A percentile compares a stretch with the other conserved stretches of the same genome.
Conservation (phyloP, 2,329 filamentous ascomycete species). For the Nothopassalora personata region DNA sequence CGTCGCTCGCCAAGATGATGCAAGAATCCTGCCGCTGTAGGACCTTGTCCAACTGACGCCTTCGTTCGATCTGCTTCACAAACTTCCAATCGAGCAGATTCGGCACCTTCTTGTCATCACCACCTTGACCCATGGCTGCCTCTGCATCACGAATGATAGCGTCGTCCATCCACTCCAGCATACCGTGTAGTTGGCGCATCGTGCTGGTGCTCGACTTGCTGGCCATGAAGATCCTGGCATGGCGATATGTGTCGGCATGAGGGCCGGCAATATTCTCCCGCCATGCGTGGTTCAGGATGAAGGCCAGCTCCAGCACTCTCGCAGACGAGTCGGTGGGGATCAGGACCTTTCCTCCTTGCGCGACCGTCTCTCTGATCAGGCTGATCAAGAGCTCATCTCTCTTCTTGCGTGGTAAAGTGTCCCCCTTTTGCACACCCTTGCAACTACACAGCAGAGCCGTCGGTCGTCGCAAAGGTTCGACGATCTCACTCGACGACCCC, state of each 20-base stretch:
- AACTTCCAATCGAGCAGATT: conserved; percentile 89
- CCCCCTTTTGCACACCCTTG: conserved; percentile 66
- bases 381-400: conserved; percentile 80
- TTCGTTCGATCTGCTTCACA: conserved; percentile 75
- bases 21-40: conserved; percentile 50
- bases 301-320: conserved; percentile 85
- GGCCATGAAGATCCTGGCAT: conserved; percentile 67
- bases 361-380: conserved; percentile 72
- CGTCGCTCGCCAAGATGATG: conserved; percentile 87
- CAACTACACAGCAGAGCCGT: conserved; percentile 92
- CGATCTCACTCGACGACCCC: conserved; percentile 84
- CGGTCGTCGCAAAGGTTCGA: conserved; percentile 87
- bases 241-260: conserved; percentile 44
- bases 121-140: conserved; percentile 37
- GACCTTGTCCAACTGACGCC: conserved; percentile 70
- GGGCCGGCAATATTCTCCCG: conserved; percentile 44
- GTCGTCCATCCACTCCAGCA: conserved; percentile 99
- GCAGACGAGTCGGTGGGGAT: conserved; percentile 94
- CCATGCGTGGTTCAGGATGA: conserved; percentile 90
- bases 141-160: conserved; percentile 73
- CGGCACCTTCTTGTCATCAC: conserved; percentile 47
- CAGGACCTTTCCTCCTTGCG: conserved; percentile 80
- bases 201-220: conserved; percentile 82
- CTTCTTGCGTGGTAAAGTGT: conserved; percentile 62
- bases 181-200: conserved; percentile 84